These are phyloP conservation scores for Selaginella tamariscina DNA, from an alignment of 75 land plant species.

Conservation along the genomic window DNA sequence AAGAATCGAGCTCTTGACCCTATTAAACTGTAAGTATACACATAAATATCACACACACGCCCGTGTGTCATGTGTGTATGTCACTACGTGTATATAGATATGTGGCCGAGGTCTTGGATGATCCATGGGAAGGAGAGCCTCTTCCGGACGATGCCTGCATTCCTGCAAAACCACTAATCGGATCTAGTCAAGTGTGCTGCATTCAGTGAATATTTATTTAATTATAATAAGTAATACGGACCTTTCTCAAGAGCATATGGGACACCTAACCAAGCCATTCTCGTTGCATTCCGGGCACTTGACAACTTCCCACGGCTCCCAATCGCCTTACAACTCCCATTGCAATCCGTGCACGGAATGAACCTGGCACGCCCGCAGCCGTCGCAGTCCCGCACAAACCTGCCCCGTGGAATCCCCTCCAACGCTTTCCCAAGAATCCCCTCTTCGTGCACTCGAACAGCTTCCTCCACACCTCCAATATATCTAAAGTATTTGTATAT, in stretches of 20 bases:
- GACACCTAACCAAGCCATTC: conserved; percentile 76
- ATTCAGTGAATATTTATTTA: too few relatives aligned
- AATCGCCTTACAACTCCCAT: conserved; percentile 59
- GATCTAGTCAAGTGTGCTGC: neutral
- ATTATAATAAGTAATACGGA: too few relatives aligned
- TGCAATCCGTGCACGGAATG: conserved; percentile 51
- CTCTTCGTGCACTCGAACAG: conserved; percentile 44
- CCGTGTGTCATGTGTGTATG: neutral
- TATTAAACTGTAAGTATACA: conserved; percentile 22
- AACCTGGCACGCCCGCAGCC: conserved; percentile 53
- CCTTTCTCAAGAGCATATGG: conserved; percentile 49
- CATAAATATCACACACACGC: neutral
- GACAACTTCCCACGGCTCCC: conserved; percentile 28
- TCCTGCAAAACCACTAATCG: conserved; percentile 27
- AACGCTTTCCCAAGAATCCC: conserved; percentile 37
- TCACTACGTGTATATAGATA: conserved; percentile 6
- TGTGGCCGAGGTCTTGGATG: conserved; percentile 28
- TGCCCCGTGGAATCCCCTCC: conserved; percentile 30
- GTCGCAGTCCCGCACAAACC: conserved; percentile 24
- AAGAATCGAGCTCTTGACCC: conserved; percentile 18
- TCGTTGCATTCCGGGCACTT: conserved; percentile 79
- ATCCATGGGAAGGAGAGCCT: conserved; percentile 30
- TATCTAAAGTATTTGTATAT: too few relatives aligned
- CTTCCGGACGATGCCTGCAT: conserved; percentile 22
- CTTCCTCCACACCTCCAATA: conserved; percentile 75